Conservation (phyloP, 169 alveolate genomes). For the Cryptosporidium tyzzeri region DNA sequence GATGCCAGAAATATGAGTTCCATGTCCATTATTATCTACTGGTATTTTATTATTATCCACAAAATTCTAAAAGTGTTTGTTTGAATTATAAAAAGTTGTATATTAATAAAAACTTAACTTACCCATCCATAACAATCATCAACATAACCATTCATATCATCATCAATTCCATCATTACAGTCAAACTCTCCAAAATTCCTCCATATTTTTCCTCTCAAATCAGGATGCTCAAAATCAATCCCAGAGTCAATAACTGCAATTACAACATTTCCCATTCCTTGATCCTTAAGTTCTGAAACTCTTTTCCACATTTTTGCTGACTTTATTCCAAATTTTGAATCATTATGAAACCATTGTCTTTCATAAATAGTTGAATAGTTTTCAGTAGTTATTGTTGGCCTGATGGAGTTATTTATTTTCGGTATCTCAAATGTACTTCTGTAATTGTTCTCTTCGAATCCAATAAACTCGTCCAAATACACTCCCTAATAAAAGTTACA, state of each 20-base stretch:
- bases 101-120: not conserved
- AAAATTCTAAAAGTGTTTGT: constrained; percentile 75
- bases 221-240: constrained; percentile 83
- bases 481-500: constrained; percentile 24
- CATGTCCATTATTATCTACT: constrained; percentile 84
- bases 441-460: constrained; percentile 15
- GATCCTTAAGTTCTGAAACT: constrained; percentile 40
- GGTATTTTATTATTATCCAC: constrained; percentile 82
- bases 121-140: constrained; percentile 86
- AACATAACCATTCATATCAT: constrained; percentile 81
- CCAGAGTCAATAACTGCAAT: constrained; percentile 84
- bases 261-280: constrained; percentile 56
- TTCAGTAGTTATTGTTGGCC: not conserved
- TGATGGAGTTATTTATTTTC: constrained; percentile 1
- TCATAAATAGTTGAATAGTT: constrained; percentile 23
- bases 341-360: constrained; percentile 70
- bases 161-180: constrained; percentile 79
- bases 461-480: constrained; percentile 59
- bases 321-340: constrained; percentile 53
- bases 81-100: not conserved
- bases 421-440: constrained; percentile 18
- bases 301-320: constrained; percentile 70
- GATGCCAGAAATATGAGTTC: constrained; percentile 84
- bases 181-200: constrained; percentile 81
- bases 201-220: constrained; percentile 80